Conservation (phyloP, 495 filamentous ascomycete species). For the Aspergillus cavernicola region DNA sequence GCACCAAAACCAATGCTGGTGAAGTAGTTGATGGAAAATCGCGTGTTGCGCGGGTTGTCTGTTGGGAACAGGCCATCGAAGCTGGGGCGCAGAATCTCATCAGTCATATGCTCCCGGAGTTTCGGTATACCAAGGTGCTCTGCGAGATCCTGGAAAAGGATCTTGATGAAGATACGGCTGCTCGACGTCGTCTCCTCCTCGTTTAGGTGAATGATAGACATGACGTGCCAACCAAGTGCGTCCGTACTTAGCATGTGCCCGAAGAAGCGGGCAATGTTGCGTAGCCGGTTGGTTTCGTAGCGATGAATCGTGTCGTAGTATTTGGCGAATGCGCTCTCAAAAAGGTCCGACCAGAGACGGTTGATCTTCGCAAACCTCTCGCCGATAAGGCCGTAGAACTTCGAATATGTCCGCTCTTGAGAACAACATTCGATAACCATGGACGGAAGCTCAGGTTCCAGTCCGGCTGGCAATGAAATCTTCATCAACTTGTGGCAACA, state of each 20-base stretch:
- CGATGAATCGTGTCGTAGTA: slow-evolving; percentile 98
- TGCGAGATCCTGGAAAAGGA: slow-evolving; percentile 87
- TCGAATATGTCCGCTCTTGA: slow-evolving; percentile 92
- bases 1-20: slow-evolving; percentile 94
- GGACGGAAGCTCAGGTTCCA: slow-evolving; percentile 84
- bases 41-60: slow-evolving; percentile 82
- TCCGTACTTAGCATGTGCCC: slow-evolving; percentile 85
- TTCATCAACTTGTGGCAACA: slow-evolving; percentile 93
- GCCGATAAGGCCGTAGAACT: slow-evolving; percentile 92
- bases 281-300: slow-evolving; percentile 87
- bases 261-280: slow-evolving; percentile 94
- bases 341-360: slow-evolving; percentile 87
- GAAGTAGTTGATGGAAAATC: slow-evolving; percentile 99
- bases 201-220: slow-evolving; percentile 81
- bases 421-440: slow-evolving; percentile 97
- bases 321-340: slow-evolving; percentile 81
- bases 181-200: slow-evolving; percentile 96
- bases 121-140: slow-evolving; percentile 82
- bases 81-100: slow-evolving; percentile 71
- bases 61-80: slow-evolving; percentile 84
- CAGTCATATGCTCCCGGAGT: slow-evolving; percentile 69
- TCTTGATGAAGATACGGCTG: slow-evolving; percentile 96
- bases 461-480: slow-evolving; percentile 79
- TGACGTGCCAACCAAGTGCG: slow-evolving; percentile 85
- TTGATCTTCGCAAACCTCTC: slow-evolving; percentile 96